Evolutionary conservation across 129 eudicot genomes (phyloP), one percentile per base, ranked within the genome.

Genomic region (Chrysanthemum lavandulifolium): DNA sequence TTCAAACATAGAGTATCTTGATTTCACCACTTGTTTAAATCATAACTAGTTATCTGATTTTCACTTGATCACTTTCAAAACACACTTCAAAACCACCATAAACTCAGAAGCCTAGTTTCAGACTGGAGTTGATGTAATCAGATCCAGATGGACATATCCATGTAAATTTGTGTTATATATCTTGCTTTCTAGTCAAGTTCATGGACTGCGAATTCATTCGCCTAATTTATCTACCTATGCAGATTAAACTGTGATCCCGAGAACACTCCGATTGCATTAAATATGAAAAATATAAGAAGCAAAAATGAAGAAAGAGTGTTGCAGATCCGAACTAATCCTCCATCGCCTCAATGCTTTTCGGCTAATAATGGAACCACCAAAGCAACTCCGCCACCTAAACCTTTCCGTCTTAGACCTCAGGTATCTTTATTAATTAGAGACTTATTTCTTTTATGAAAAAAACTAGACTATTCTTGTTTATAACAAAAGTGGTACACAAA

Each of bases 331-430:
- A 90, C 96, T 8, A 69, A 76, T 71, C 98, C 98, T 53, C 98
- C 98, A 8, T 86, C 98, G 8, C 97, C 97, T 31, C 98, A 94
- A 73, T 86, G 98, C 54, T 94, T 94, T 80, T 90, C 97, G 7
- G 97, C 90, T 49, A 80, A 76, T 16, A 77, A 61, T 5, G 87
- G 77, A 10, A 75, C 87, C 47, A 15, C 62, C 59, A 65, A 78
- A 48, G 31, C 68, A 25, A 48, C 82, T 14, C 82, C 82, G 1
- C 74, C 63, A 2, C 13, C 79, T 1, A 78, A 65, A 63, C 47
- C 73, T 27, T 71, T 60, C 13, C 73, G 73, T 21, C 73, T 72
- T 47, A 65, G 56, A 72, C 73, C 78, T 72, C 73, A 78, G 78
- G 82, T 78, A 71, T 25, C 13, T 64, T 52, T 52, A 12, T 10